A percentile compares a stretch with the other conserved stretches of the same genome.
Conservation (phyloP, 495 filamentous ascomycete genomes). For the Endocarpon pusillum region DNA sequence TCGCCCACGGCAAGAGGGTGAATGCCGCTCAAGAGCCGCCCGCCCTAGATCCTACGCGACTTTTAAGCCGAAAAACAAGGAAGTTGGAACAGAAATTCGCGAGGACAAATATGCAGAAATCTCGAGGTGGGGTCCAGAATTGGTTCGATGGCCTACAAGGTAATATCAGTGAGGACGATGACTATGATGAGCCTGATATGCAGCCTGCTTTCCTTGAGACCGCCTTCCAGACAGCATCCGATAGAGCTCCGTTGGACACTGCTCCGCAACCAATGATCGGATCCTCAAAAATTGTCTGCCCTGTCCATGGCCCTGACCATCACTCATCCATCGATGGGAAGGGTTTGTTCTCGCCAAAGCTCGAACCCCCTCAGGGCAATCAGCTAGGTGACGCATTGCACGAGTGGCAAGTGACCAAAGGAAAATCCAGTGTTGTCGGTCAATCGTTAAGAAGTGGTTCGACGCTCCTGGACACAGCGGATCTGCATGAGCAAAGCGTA, state of each 20-base stretch:
- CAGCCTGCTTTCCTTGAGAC: not conserved
- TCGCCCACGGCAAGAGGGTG: slow-evolving; percentile 2
- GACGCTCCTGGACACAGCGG: slow-evolving; percentile 24
- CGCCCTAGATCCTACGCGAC: not conserved
- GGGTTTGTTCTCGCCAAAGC: not conserved
- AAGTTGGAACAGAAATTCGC: not conserved
- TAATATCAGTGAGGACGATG: slow-evolving; percentile 2
- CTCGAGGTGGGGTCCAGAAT: slow-evolving; percentile 1
- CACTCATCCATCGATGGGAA: not conserved
- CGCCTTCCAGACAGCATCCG: too few relatives aligned
- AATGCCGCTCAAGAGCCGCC: slow-evolving; percentile 18
- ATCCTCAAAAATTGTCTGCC: not conserved
- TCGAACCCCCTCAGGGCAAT: not conserved
- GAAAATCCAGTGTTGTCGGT: not conserved
- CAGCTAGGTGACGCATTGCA: not conserved
- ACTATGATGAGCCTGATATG: not conserved
- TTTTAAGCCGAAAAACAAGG: slow-evolving; percentile 2
- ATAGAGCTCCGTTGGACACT: not conserved
- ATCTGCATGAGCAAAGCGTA: slow-evolving; percentile 34
- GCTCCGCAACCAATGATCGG: not conserved
- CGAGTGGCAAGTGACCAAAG: not conserved
- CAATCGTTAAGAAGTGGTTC: slow-evolving; percentile 19
- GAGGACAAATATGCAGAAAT: not conserved
- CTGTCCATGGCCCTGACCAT: not conserved
- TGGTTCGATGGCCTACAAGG: slow-evolving; percentile 6